phyloP scores from a whole-genome alignment of 805 yeast species.

The Cyberlindnera petersonii region DNA sequence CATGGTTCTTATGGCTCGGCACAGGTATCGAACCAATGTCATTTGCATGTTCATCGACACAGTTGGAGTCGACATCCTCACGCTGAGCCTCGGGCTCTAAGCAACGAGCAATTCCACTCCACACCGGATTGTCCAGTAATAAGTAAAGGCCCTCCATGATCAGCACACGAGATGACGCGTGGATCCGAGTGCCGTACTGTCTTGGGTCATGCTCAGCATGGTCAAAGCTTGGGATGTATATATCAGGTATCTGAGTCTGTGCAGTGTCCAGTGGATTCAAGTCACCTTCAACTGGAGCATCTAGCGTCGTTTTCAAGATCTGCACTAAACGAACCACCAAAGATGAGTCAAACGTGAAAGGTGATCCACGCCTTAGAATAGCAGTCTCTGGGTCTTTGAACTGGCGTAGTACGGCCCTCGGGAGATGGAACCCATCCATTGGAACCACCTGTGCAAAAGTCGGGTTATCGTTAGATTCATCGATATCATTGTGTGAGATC shows the following conservation, averaged over 20 bases:
- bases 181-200: constrained; percentile 45
- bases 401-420: constrained; percentile 41
- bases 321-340: constrained; percentile 12
- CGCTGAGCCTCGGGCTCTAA: constrained; percentile 25
- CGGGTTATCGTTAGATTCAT: background rate
- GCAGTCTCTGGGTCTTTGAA: constrained; percentile 58
- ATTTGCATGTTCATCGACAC: constrained; percentile 12
- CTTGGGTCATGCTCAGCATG: constrained; percentile 74
- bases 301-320: constrained; percentile 16
- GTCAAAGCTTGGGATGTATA: constrained; percentile 67
- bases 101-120: constrained; percentile 46
- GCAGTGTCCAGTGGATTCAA: constrained; percentile 14
- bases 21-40: constrained; percentile 12
- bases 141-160: constrained; percentile 78
- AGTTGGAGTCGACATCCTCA: constrained; percentile 1
- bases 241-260: constrained; percentile 29
- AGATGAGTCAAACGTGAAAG: constrained; percentile 69
- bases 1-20: constrained; percentile 31
- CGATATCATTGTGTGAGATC: constrained; percentile 5
- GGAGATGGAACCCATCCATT: constrained; percentile 78
- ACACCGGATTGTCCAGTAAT: constrained; percentile 51
- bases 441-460: constrained; percentile 47
- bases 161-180: constrained; percentile 46
- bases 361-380: constrained; percentile 71
- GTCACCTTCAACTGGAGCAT: constrained; percentile 6